These are phyloP conservation scores for Groenewaldozyma salmanticensis DNA, from an alignment of 805 yeast species.

Conservation along the genomic window DNA sequence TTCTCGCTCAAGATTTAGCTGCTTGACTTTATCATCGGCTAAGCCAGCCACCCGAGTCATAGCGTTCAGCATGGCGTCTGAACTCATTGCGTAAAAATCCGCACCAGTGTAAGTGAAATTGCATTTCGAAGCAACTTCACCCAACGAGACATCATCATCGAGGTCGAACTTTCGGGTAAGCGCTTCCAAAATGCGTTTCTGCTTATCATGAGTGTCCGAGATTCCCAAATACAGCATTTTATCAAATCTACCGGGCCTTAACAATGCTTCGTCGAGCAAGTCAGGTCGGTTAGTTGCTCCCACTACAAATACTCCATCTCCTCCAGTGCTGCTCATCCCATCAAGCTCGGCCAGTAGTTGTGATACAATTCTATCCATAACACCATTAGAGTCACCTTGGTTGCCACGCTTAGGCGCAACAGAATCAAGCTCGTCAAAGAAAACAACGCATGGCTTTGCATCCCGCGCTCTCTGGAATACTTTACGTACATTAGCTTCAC, in stretches of 20 bases:
- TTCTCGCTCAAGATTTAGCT: slow-evolving; percentile 37
- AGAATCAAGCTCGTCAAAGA: slow-evolving; percentile 94
- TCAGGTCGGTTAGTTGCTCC: slow-evolving; percentile 99
- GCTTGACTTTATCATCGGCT: slow-evolving; percentile 56
- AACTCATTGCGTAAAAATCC: slow-evolving; percentile 91
- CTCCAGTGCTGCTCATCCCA: slow-evolving; percentile 80
- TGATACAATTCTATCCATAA: slow-evolving; percentile 96
- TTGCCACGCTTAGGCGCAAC: slow-evolving; percentile 98
- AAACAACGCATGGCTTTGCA: slow-evolving; percentile 95
- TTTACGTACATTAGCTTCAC: slow-evolving; percentile 92
- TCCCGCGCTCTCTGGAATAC: slow-evolving; percentile 93
- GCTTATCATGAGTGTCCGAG: slow-evolving; percentile 83
- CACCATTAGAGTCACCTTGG: slow-evolving; percentile 98
- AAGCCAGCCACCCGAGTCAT: slow-evolving; percentile 81
- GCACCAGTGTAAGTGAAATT: slow-evolving; percentile 96
- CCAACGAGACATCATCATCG: slow-evolving; percentile 48
- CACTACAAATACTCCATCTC: slow-evolving; percentile 90
- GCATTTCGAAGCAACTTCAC: slow-evolving; percentile 53
- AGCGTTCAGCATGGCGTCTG: slow-evolving; percentile 93
- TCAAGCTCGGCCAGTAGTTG: slow-evolving; percentile 91
- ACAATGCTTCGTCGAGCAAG: slow-evolving; percentile 81
- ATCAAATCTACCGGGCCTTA: slow-evolving; percentile 93
- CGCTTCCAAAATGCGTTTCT: slow-evolving; percentile 75
- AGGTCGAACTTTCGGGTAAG: slow-evolving; percentile 67
- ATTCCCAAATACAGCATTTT: slow-evolving; percentile 91